phyloP scores from a whole-genome alignment of 345 rosid genomes.

The Combretum micranthum region DNA sequence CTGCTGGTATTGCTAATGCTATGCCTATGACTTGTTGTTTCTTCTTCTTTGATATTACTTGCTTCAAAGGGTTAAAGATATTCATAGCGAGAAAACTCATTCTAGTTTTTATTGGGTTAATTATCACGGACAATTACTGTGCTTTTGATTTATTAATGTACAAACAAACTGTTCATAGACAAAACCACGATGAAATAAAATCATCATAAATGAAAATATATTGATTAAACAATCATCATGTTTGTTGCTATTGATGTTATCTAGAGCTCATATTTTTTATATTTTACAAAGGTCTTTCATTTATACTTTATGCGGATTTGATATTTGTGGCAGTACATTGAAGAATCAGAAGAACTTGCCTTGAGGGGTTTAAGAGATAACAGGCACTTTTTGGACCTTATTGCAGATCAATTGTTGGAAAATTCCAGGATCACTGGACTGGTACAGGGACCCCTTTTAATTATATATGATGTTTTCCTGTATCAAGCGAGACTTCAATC shows the following conservation, averaged over 20 bases:
- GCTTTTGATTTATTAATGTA: too few species aligned
- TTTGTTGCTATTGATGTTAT: too few species aligned
- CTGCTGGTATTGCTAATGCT: constrained; percentile 9
- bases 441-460: constrained; percentile 35
- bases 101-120: too few species aligned
- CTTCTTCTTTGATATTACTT: background rate
- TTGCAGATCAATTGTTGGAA: constrained; percentile 61
- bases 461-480: constrained; percentile 1
- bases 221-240: too few species aligned
- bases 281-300: background rate
- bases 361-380: constrained; percentile 67
- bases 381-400: constrained; percentile 62
- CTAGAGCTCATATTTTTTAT: too few species aligned
- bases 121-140: too few species aligned
- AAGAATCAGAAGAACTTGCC: constrained; percentile 93
- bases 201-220: too few species aligned
- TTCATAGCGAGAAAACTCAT: too few species aligned
- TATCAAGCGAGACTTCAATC: background rate
- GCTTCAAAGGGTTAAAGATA: background rate
- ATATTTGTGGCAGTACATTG: constrained; percentile 66
- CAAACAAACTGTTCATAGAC: too few species aligned
- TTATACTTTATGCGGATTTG: constrained; percentile 3
- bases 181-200: too few species aligned
- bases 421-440: constrained; percentile 86
- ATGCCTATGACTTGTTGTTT: background rate